Evolutionary conservation across 371 early-diverging fungal species (phyloP), one percentile per base, ranked within the genome.

Genomic region (Parasitella parasitica): DNA sequence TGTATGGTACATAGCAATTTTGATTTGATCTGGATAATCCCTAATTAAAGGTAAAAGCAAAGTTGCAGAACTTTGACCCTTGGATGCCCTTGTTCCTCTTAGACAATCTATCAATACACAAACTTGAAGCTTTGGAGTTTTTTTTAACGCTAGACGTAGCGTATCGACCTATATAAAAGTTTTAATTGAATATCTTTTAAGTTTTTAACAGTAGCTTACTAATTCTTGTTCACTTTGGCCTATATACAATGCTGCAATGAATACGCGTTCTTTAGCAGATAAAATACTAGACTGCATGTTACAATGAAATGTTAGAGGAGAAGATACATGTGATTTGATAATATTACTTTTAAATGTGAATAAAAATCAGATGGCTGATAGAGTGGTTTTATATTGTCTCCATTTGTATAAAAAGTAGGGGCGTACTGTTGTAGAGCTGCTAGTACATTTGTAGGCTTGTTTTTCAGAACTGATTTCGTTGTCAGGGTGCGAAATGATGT

Each of bases 231-330:
- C 96, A 4, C 78, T 75, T 50, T 86, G 80, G 13, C 98, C 98
- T 7, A 97, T 78, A 61, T 97, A 97, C 16, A 97, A 80, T 11
- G 96, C 92, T 8, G 93, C 91, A 50, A 97, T 81, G 54, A 82
- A 83, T 4, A 97, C 87, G 6, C 92, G 86, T 7, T 80, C 71
- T 57, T 86, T 85, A 0, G 97, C 94, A 2, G 61, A 65, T n/a
- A 71, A 58, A 37, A 94, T 91, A 18, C 77, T 76, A 30, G 69
- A 62, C 87, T 89, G 8, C 4, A 76, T n/a, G 20, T 54, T 7
- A 5, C 11, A 7, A 13, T 37, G 12, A 28, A 16, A 20, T 28
- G 39, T 46, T 28, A 35, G 32, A 8, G 11, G 22, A 2, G 22
- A 22, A 6, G 18, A 11, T 43, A 7, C 6, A 8, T n/a, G 34